Evolutionary conservation across 495 filamentous ascomycete genomes (phyloP).

Genomic region (Letharia lupina): DNA sequence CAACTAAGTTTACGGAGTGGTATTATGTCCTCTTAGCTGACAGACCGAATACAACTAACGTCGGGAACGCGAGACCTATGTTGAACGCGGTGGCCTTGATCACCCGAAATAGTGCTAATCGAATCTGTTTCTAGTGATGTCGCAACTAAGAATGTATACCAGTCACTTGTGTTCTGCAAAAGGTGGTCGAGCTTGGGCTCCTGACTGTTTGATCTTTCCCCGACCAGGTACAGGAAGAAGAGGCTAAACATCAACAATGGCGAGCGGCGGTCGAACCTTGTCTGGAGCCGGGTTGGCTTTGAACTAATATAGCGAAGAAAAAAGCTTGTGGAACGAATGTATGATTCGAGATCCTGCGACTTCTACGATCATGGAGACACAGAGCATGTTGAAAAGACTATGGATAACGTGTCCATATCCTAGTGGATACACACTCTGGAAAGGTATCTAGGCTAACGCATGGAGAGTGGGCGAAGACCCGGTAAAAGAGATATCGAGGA

Average conservation of each 20-base stretch:
- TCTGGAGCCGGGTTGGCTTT: constrained; percentile 1
- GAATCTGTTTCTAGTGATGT: not conserved
- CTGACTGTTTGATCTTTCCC: not conserved
- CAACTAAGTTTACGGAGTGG: not conserved
- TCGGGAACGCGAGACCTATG: not conserved
- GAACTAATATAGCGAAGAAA: too few relatives aligned
- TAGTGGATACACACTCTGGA: too few relatives aligned
- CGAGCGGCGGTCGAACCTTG: not conserved
- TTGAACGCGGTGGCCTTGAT: not conserved
- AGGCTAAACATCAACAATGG: constrained; percentile 3
- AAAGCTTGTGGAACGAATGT: too few relatives aligned
- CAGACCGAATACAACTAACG: not conserved
- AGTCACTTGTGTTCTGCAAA: not conserved
- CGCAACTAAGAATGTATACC: not conserved
- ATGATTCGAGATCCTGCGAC: not conserved
- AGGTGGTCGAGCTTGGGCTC: not conserved
- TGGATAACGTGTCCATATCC: too few relatives aligned
- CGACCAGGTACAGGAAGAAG: constrained; percentile 7
- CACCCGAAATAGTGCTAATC: not conserved
- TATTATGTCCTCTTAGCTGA: not conserved
- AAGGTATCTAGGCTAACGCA: too few relatives aligned
- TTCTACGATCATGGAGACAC: not conserved
- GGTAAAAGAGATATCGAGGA: too few relatives aligned
- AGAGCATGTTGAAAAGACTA: not conserved
- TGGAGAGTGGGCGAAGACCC: too few relatives aligned